Evolutionary conservation across 2,329 filamentous ascomycete species (phyloP), one percentile per base, ranked within the genome.

Genomic region (Trichoderma endophyticum): DNA sequence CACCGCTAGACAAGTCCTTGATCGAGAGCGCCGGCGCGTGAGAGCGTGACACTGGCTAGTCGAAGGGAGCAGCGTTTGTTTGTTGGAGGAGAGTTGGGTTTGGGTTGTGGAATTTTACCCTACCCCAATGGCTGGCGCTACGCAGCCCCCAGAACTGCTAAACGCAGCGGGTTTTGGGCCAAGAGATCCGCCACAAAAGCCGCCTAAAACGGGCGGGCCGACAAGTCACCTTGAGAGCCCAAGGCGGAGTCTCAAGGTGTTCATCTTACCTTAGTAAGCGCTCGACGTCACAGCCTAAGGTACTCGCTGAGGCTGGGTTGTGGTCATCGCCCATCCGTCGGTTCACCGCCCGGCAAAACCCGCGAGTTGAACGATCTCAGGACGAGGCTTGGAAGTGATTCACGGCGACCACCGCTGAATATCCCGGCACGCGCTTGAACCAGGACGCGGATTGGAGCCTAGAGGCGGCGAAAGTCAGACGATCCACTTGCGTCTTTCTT

Each of bases 41-140:
- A 34, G 65, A 71, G 71, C 71, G 73, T 72, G 67, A 72, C 73
- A 73, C 73, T 68, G 71, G 51, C 57, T 64, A 48, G 36, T 70
- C 59, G 51, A 70, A 39, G 51, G 62, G 62, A 68, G 69, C 54
- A 68, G 62, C 62, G 67, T 51, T 61, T 70, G 67, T 68, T 71
- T 70, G 76, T 77, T 76, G 75, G 77, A 77, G 79, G 79, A 77
- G 76, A 76, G 76, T 77, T 78, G 78, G 78, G 75, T 78, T 79
- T 79, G 77, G 60, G 75, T 76, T 73, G 74, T 77, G 77, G 64
- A 63, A 57, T 68, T 67, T 72, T 72, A 72, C 71, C 64, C 64
- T 72, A 69, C 71, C 70, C 70, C 64, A 59, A 67, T 67, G 64
- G 51, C 64, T 67, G 64, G 64, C 64, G 51, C 51, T 62, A 51